Evolutionary conservation across 805 yeast genomes (phyloP).

Genomic region (Lachancea lanzarotensis): DNA sequence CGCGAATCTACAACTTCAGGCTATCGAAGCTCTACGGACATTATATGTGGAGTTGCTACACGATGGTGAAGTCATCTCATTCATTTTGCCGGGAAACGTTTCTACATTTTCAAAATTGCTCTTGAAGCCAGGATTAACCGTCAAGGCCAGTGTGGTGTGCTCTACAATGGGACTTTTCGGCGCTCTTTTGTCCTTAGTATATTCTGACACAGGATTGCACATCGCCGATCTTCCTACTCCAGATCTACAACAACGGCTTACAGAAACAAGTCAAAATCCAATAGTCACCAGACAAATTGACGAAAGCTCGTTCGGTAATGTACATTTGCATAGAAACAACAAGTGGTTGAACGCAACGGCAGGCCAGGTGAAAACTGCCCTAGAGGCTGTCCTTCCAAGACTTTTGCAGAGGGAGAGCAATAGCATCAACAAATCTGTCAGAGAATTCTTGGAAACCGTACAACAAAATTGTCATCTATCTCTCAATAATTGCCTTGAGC

Average conservation of each 20-base stretch:
- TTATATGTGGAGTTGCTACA: slow-evolving; percentile 33
- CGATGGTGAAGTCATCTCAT: slow-evolving; percentile 45
- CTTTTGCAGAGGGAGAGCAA: slow-evolving; percentile 22
- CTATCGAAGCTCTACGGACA: slow-evolving; percentile 32
- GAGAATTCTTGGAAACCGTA: slow-evolving; percentile 12
- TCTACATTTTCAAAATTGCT: slow-evolving; percentile 39
- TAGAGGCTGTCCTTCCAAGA: slow-evolving; percentile 32
- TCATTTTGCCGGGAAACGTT: slow-evolving; percentile 46
- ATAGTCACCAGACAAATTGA: slow-evolving; percentile 2
- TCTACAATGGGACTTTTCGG: slow-evolving; percentile 30
- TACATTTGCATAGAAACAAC: slow-evolving; percentile 37
- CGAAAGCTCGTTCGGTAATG: slow-evolving; percentile 13
- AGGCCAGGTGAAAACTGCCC: slow-evolving; percentile 42
- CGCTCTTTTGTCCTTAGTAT: slow-evolving; percentile 32
- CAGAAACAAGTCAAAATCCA: background rate
- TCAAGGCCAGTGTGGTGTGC: slow-evolving; percentile 35
- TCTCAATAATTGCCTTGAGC: slow-evolving; percentile 16
- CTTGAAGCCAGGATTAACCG: slow-evolving; percentile 25
- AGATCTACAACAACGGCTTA: background rate
- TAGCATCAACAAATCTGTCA: slow-evolving; percentile 14
- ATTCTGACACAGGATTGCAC: slow-evolving; percentile 37
- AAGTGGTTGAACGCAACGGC: slow-evolving; percentile 53
- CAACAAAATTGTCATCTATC: slow-evolving; percentile 14
- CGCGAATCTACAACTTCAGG: slow-evolving; percentile 28
- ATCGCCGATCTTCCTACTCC: background rate